Evolutionary conservation across 2,329 filamentous ascomycete genomes (phyloP).

Genomic region (Colletotrichum sansevieriae): DNA sequence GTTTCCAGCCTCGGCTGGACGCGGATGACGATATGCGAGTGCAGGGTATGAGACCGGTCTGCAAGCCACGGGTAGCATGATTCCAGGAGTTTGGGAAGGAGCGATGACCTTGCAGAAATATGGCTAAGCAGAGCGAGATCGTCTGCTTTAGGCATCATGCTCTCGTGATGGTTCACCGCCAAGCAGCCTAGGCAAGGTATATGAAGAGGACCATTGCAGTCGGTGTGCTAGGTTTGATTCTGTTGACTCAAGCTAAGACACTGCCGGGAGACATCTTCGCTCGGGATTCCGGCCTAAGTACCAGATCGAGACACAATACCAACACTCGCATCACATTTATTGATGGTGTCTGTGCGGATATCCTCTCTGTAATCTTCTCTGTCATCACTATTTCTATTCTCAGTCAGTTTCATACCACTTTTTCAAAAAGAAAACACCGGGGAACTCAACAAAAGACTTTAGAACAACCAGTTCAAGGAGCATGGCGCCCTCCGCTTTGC

Average conservation of each 20-base stretch:
- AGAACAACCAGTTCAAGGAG: background rate
- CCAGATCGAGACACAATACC: background rate
- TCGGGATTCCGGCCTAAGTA: background rate
- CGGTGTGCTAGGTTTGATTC: conserved; percentile 7
- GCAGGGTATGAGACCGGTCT: conserved; percentile 17
- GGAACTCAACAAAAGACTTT: no score
- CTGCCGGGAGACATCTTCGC: background rate
- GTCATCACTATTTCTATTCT: background rate
- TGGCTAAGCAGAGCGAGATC: background rate
- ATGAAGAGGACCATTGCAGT: background rate
- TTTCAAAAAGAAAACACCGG: background rate
- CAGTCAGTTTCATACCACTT: background rate
- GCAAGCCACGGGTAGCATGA: background rate
- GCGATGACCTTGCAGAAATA: background rate
- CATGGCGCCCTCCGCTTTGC: conserved; percentile 35
- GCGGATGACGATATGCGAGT: conserved; percentile 12
- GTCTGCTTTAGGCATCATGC: background rate
- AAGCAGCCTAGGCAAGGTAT: background rate
- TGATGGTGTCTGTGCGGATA: no score
- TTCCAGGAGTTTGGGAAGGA: background rate
- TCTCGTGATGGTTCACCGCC: conserved; percentile 32
- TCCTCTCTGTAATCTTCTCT: no score
- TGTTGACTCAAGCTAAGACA: background rate
- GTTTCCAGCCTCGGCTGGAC: background rate
- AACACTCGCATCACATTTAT: background rate